Evolutionary conservation across 345 rosid genomes (phyloP), one percentile per base, ranked within the genome.

Genomic region (Acer negundo): DNA sequence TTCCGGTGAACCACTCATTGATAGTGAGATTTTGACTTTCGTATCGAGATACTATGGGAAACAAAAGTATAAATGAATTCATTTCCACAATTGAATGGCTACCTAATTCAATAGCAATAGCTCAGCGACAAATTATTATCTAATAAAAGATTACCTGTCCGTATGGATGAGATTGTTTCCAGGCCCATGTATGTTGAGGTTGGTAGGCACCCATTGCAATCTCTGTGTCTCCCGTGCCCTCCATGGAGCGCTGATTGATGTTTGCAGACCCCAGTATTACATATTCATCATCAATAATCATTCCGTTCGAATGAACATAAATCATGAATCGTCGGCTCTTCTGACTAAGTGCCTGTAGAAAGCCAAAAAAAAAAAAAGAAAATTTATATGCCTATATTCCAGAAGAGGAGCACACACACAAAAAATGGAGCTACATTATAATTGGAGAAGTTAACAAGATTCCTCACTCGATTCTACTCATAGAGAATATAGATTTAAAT

Each of bases 141-240:
- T 69, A 68, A 49, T n/a, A 40, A 53, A 67, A 38, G 24, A 49
- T 70, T 82, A 95, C 99, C 94, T 95, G 98, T 80, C 94, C 98
- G 7, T 65, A 88, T 13, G 99, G 99, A 80, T 84, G 83, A 9
- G 89, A 85, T 7, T 64, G 87, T 67, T 79, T 81, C 68, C 85
- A 80, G 62, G 92, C 97, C 93, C 97, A 90, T n/a, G 97, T 91
- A 86, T 95, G 86, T 58, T 80, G 87, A 79, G 98, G 99, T 85
- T 95, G 99, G 82, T 95, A 95, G 69, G 99, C 93, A 74, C 99
- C 99, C 98, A 95, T 95, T 58, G 99, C 99, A 70, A 95, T 95
- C 86, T 95, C 98, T 10, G 98, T 92, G 73, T 93, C 99, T 85
- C 99, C 85, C 12, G 98, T 89, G 69, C 98, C 98, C 77, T 95